Evolutionary conservation across 192 early-diverging fungal species (phyloP).

Genomic region (Phycomyces blakesleeanus): DNA sequence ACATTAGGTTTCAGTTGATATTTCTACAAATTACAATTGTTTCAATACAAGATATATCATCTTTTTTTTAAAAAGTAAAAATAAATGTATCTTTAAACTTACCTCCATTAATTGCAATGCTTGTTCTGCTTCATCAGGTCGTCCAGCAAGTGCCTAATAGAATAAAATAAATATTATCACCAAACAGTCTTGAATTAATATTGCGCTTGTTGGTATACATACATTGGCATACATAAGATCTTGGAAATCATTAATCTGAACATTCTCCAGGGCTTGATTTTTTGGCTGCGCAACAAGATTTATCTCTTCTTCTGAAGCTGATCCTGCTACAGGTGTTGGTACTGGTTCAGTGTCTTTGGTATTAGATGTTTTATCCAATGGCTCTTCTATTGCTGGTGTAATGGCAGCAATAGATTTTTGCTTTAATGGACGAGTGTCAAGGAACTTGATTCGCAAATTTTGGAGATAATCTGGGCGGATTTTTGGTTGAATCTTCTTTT

Average conservation of each 20-base stretch:
- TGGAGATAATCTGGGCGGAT: constrained; percentile 31
- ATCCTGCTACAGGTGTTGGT: too few relatives aligned
- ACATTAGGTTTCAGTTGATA: constrained; percentile 63
- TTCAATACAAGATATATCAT: background rate
- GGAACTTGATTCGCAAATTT: constrained; percentile 31
- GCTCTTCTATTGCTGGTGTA: background rate
- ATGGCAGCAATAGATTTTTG: background rate
- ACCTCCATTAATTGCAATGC: constrained; percentile 56
- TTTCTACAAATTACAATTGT: constrained; percentile 36
- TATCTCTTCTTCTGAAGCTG: background rate
- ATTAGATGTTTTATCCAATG: background rate
- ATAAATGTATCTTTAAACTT: too few relatives aligned
- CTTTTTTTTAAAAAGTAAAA: too few relatives aligned
- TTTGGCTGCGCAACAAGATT: background rate
- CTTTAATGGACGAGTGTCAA: constrained; percentile 25
- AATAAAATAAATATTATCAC: background rate
- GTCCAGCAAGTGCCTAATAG: constrained; percentile 44
- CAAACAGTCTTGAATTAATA: background rate
- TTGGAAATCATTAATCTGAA: constrained; percentile 39
- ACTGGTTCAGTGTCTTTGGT: too few relatives aligned
- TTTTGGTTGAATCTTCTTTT: constrained; percentile 20
- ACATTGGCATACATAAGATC: constrained; percentile 59
- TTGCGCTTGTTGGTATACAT: background rate
- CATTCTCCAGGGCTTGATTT: background rate
- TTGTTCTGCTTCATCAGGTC: constrained; percentile 58